Percentiles rank a stretch among this genome's conserved stretches.
phyloP scores from a whole-genome alignment of 2,329 filamentous ascomycete genomes.

The Dryadomyces quercus-mongolicae region DNA sequence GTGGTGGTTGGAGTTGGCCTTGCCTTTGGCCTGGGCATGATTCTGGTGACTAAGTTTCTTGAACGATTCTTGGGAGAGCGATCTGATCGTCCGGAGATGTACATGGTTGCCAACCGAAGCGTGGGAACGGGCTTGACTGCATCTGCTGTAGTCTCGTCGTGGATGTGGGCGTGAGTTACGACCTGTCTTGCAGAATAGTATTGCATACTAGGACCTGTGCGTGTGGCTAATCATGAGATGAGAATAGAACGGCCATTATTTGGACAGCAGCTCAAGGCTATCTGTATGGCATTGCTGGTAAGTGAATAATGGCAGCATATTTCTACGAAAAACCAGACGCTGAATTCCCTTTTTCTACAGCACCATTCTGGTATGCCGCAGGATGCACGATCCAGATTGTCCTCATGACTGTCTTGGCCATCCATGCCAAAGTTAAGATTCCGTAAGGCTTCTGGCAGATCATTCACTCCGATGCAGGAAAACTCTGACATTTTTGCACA shows the following conservation, averaged over 20 bases:
- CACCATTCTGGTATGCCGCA: constrained; percentile 44
- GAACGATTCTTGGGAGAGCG: constrained; percentile 42
- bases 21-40: constrained; percentile 54
- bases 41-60: constrained; percentile 20
- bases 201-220: too few relatives aligned
- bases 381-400: constrained; percentile 75
- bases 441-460: constrained; percentile 27
- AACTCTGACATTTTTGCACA: background rate
- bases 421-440: constrained; percentile 73
- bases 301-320: too few relatives aligned
- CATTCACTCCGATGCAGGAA: too few relatives aligned
- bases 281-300: constrained; percentile 53
- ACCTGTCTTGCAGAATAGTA: background rate
- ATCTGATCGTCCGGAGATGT: constrained; percentile 75
- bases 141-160: constrained; percentile 75
- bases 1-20: constrained; percentile 66
- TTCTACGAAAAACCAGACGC: too few relatives aligned
- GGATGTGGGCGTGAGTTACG: constrained; percentile 77
- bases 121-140: constrained; percentile 82
- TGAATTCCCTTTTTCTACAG: too few relatives aligned
- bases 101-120: constrained; percentile 73
- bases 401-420: constrained; percentile 77
- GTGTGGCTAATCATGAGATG: too few relatives aligned
- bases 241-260: constrained; percentile 22
- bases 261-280: constrained; percentile 75